Base-by-base conservation (phyloP, 139 green algal species). In the Yamagishiella unicocca region DNA sequence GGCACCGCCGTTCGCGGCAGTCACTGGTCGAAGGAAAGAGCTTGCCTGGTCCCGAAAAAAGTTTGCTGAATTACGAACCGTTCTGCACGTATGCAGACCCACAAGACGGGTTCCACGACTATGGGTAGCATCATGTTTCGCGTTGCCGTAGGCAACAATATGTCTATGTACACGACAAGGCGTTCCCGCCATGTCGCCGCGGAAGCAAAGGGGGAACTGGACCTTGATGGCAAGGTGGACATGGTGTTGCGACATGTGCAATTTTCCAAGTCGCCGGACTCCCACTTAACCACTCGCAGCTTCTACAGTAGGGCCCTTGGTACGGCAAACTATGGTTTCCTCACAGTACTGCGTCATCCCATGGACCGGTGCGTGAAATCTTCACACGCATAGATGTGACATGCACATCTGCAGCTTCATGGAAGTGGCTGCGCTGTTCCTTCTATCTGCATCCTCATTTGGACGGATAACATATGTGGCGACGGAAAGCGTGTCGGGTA, bases 251-350 rank as follows among this genome's bases (percentile, higher is more conserved):
- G 43, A 0, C 79, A 86, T 62, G 45, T 77, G 17, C 40, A 40
- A 22, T 67, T 33, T 25, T 61, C 38, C 27, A 29, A 58, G 38
- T 2, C 55, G 25, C 64, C 75, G 27, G 50, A 10, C 35, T 82
- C 37, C 38, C 75, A 82, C 37, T 14, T 33, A 17, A 50, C 76
- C 54, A 71, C 54, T 4, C 79, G 61, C 27, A 53, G 7, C 79
- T 76, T 77, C 79, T 86, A 86, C 79, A 42, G 37, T 10, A 31
- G 62, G 24, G 62, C 64, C 12, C 79, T 86, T 29, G 79, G 79
- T 43, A 86, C 79, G 2, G 2, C 61, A 0, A 25, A 45, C 53
- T 86, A 77, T 31, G 64, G 79, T 62, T 75, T 86, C 61, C 38
- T 86, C 40, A 86, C 62, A 2, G 42, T 76, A 21, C 42, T 86